Evolutionary conservation across 164 flowering plant species (phyloP).

Genomic region (Buxus sempervirens): DNA sequence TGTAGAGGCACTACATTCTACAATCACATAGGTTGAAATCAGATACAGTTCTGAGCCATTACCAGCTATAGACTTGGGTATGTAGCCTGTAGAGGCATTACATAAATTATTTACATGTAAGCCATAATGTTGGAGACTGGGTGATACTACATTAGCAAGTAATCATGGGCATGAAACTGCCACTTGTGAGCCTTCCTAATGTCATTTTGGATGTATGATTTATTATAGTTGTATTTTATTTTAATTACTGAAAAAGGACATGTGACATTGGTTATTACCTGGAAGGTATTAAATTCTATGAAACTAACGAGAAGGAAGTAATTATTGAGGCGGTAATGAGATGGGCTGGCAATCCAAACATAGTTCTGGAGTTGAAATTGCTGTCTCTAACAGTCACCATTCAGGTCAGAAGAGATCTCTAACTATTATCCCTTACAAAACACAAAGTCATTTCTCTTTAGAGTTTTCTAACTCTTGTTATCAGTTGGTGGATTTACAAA

Average conservation of each 20-base stretch:
- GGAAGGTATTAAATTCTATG: conserved; percentile 68
- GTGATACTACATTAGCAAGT: no score
- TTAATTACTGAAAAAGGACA: neutral
- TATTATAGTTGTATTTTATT: neutral
- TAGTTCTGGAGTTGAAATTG: conserved; percentile 48
- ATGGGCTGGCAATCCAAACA: conserved; percentile 92
- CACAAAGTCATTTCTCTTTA: conserved; percentile 6
- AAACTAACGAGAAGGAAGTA: conserved; percentile 75
- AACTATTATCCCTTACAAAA: neutral
- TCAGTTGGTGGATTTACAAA: conserved; percentile 83
- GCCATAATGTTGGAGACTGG: no score
- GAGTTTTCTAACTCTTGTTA: conserved; percentile 19
- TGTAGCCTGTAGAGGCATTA: no score
- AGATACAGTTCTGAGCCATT: no score
- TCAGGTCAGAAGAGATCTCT: conserved; percentile 51
- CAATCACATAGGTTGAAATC: no score
- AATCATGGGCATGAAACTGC: no score
- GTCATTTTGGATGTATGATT: neutral
- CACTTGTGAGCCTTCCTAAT: no score
- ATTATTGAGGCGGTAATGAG: conserved; percentile 67
- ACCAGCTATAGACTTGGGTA: no score
- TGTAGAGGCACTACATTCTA: no score
- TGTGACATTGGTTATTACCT: conserved; percentile 2
- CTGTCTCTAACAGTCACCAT: conserved; percentile 42
- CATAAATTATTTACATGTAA: no score